Conservation (phyloP, 2,329 filamentous ascomycete species). For the Dendryphion nanum region DNA sequence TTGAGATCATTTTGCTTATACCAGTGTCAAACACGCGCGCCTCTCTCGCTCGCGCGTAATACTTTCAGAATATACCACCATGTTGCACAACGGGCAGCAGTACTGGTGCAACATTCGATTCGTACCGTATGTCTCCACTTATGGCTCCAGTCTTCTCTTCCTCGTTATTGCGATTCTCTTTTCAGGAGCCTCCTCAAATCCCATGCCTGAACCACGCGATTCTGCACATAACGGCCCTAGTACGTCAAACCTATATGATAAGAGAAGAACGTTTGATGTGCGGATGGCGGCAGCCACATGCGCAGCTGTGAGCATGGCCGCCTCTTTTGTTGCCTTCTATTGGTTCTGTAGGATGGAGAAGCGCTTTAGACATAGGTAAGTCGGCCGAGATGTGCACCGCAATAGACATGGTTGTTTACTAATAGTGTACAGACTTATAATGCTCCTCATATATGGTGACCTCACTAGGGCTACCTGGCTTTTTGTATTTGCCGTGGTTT, state of each 20-base stretch:
- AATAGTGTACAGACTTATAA: constrained; percentile 60
- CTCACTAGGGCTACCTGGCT: constrained; percentile 69
- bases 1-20: no score
- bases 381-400: constrained; percentile 1
- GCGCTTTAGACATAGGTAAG: constrained; percentile 71
- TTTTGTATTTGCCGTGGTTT: constrained; percentile 62
- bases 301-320: constrained; percentile 54
- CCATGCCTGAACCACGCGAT: not conserved
- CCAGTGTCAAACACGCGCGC: no score
- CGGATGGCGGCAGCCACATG: constrained; percentile 34
- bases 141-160: no score
- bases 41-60: no score
- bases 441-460: constrained; percentile 71
- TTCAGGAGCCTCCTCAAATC: no score
- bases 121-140: no score
- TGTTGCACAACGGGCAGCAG: no score
- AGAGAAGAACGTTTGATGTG: constrained; percentile 25
- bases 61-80: no score
- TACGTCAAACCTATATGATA: constrained; percentile 11
- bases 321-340: constrained; percentile 60
- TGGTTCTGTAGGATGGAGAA: constrained; percentile 74
- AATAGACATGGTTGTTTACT: not conserved
- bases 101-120: no score
- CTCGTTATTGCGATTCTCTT: no score
- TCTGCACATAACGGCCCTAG: not conserved